These are phyloP conservation scores for Clarkia xantiana DNA, from an alignment of 345 rosid genomes.

Conservation along the genomic window DNA sequence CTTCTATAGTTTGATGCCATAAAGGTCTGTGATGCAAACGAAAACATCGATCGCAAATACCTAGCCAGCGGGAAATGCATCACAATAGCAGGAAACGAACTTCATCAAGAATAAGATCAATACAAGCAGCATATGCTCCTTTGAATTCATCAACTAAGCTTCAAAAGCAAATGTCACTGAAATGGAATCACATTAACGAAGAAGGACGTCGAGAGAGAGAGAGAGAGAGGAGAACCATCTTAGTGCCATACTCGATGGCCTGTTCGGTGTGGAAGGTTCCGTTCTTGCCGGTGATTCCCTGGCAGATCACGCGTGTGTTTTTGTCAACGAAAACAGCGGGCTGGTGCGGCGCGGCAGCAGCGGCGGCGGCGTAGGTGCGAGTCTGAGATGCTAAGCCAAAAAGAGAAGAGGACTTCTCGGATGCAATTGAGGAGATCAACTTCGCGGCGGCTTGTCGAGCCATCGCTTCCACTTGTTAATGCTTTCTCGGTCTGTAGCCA, in stretches of 20 bases:
- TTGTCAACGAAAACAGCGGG: conserved; percentile 94
- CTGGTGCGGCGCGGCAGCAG: conserved; percentile 32
- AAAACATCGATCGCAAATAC: no score
- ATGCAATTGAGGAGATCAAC: conserved; percentile 21
- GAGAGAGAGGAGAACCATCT: conserved; percentile 43
- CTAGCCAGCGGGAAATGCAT: no score
- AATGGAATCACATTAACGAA: not conserved
- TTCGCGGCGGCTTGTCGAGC: conserved; percentile 27
- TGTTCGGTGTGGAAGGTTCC: conserved; percentile 94
- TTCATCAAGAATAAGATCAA: no score
- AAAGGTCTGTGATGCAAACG: no score
- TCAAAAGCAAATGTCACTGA: no score
- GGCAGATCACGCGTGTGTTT: conserved; percentile 79
- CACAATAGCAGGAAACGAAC: no score
- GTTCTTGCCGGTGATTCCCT: conserved; percentile 92
- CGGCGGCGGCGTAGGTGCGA: conserved; percentile 42
- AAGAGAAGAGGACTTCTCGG: conserved; percentile 14
- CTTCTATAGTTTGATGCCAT: no score
- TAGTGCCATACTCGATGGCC: conserved; percentile 95
- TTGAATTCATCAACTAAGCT: no score
- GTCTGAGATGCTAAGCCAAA: conserved; percentile 14
- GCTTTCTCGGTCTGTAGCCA: not conserved
- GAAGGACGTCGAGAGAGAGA: not conserved
- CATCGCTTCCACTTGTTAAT: conserved; percentile 11
- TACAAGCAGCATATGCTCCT: no score